A percentile compares a stretch with the other conserved stretches of the same genome.
Conservation (phyloP, 176 grass and related monocot species). For the Triticum timopheevii region DNA sequence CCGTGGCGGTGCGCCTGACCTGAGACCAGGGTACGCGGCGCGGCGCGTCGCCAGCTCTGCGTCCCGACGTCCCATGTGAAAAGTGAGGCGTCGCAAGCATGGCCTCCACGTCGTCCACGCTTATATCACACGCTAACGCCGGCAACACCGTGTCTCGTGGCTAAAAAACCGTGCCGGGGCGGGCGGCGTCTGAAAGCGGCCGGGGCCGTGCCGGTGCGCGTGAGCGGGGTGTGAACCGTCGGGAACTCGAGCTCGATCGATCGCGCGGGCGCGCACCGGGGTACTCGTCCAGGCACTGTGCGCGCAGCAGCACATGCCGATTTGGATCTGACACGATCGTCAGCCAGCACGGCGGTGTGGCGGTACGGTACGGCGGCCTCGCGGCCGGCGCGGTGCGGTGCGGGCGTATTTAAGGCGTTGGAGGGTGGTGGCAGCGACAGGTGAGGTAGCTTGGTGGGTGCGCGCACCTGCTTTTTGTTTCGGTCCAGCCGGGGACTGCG, state of each 20-base stretch:
- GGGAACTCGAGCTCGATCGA: neutral
- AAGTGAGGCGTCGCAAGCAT: neutral
- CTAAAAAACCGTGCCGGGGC: neutral
- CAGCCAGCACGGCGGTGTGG: neutral
- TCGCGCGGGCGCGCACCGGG: neutral
- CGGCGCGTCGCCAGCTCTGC: neutral
- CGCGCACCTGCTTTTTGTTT: conserved; percentile 40
- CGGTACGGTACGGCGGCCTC: neutral
- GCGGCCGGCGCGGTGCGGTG: conserved; percentile 15
- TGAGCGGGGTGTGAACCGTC: neutral
- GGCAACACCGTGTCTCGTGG: neutral
- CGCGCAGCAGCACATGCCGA: neutral
- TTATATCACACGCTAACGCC: neutral
- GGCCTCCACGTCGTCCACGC: neutral
- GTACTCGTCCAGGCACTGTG: neutral
- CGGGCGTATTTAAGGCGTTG: neutral
- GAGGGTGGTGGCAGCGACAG: neutral
- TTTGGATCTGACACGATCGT: neutral
- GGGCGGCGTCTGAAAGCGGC: conserved; percentile 15
- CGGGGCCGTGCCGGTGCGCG: neutral
- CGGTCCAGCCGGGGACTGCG: conserved; percentile 49
- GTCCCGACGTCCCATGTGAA: neutral
- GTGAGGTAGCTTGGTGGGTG: conserved; percentile 16
- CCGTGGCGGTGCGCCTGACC: neutral
- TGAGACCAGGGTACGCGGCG: neutral